phyloP scores from a whole-genome alignment of 345 rosid species.

The Eucalyptus paniculata region DNA sequence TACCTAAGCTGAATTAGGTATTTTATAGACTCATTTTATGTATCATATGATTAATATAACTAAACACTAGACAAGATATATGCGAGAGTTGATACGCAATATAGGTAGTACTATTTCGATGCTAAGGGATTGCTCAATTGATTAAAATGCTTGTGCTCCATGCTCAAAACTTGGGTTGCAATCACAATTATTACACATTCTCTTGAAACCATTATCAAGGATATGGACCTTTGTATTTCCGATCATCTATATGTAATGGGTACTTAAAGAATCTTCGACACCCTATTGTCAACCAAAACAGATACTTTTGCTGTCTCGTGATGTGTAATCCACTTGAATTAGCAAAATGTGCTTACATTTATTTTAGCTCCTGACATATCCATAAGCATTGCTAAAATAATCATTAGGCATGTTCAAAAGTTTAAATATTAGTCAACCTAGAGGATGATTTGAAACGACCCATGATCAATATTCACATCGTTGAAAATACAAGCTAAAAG shows the following conservation, averaged over 20 bases:
- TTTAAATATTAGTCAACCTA: background rate
- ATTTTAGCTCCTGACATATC: background rate
- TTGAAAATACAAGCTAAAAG: background rate
- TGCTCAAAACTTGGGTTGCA: background rate
- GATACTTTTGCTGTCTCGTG: background rate
- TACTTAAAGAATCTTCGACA: background rate
- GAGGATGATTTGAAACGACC: background rate
- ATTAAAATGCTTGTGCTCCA: background rate
- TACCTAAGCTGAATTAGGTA: background rate
- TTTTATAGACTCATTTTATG: background rate
- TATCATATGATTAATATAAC: background rate
- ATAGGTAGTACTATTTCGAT: background rate
- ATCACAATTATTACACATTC: background rate
- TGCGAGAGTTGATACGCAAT: background rate
- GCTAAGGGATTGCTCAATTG: background rate
- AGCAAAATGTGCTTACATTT: background rate
- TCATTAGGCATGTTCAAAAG: background rate
- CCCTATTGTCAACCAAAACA: background rate
- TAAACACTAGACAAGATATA: background rate
- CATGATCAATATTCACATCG: background rate
- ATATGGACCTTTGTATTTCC: background rate
- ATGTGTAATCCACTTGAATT: background rate
- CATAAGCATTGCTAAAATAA: background rate
- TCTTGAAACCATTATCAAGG: background rate
- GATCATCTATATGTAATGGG: background rate